These are phyloP conservation scores for Aciculosporium take DNA, from an alignment of 2,329 filamentous ascomycete genomes.

Conservation along the genomic window DNA sequence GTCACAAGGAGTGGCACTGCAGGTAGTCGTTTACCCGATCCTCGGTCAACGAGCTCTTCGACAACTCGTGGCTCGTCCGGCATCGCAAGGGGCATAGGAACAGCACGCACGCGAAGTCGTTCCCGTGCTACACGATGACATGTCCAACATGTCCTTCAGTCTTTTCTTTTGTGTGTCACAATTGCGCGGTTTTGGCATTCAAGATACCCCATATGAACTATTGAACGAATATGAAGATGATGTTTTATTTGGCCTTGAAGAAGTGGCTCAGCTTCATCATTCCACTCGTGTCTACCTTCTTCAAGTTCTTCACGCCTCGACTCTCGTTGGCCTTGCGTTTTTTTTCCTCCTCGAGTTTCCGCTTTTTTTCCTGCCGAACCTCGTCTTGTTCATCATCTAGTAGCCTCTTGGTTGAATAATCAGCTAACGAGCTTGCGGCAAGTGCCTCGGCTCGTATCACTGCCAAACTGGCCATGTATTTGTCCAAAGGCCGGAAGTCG, in stretches of 20 bases:
- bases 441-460: constrained; percentile 57
- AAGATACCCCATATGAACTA: constrained; percentile 18
- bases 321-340: constrained; percentile 64
- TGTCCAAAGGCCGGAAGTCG: constrained; percentile 57
- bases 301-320: constrained; percentile 61
- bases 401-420: constrained; percentile 57
- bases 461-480: constrained; percentile 52
- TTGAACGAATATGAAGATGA: constrained; percentile 6
- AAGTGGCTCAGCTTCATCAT: constrained; percentile 98
- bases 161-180: too few relatives aligned
- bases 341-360: constrained; percentile 73
- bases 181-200: constrained; percentile 2
- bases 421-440: constrained; percentile 50
- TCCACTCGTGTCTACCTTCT: constrained; percentile 78
- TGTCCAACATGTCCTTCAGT: neutral
- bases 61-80: constrained; percentile 21
- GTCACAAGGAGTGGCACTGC: constrained; percentile 13
- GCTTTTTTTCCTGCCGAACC: constrained; percentile 61
- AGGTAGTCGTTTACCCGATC: constrained; percentile 17
- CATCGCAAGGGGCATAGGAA: constrained; percentile 21
- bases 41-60: constrained; percentile 13
- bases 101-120: constrained; percentile 18
- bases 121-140: constrained; percentile 18
- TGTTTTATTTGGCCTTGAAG: constrained; percentile 55
- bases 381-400: constrained; percentile 54